These are phyloP conservation scores for Ceratonia siliqua DNA, from an alignment of 306 rosid genomes.

Conservation along the genomic window DNA sequence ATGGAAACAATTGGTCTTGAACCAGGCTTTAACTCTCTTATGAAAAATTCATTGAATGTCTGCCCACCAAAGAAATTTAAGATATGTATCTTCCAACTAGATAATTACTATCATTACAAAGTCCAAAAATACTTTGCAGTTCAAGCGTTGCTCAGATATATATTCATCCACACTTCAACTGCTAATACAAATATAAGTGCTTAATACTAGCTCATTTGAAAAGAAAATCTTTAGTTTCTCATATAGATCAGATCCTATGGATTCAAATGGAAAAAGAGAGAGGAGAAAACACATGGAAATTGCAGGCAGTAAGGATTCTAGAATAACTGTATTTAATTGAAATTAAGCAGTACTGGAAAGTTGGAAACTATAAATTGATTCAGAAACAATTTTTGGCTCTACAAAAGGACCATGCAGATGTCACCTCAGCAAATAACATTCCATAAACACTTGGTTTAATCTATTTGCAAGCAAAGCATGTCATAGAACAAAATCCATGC, in stretches of 20 bases:
- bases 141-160: conserved; percentile 14
- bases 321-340: neutral
- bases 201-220: conserved; percentile 19
- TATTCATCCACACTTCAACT: conserved; percentile 13
- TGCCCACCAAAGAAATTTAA: conserved; percentile 43
- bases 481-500: conserved; percentile 8
- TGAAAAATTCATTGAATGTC: conserved; percentile 93
- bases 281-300: conserved; percentile 23
- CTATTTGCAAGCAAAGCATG: neutral
- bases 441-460: neutral
- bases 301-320: neutral
- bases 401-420: neutral
- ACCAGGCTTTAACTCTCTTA: conserved; percentile 86
- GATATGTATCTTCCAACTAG: conserved; percentile 18
- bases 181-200: conserved; percentile 21
- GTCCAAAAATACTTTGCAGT: conserved; percentile 15
- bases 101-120: conserved; percentile 26
- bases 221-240: conserved; percentile 17
- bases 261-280: neutral
- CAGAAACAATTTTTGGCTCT: neutral
- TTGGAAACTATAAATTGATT: neutral
- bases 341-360: neutral
- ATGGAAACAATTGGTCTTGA: conserved; percentile 68
- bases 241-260: conserved; percentile 3
- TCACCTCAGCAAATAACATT: neutral